Conservation (phyloP, 2,329 filamentous ascomycete genomes). For the Arthrobotrys conoides region DNA sequence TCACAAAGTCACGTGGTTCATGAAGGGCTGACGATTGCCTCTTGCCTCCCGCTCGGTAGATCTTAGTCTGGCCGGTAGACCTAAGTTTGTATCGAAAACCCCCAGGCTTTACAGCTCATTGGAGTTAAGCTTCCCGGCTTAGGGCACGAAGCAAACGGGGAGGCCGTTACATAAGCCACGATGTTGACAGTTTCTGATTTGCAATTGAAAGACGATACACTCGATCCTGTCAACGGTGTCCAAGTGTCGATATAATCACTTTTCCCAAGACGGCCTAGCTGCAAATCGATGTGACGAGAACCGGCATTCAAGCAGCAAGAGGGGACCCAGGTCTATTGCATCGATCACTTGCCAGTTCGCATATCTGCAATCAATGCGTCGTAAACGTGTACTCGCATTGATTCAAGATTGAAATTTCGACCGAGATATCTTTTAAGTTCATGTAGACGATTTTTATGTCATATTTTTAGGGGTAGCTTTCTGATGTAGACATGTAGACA, state of each 20-base stretch:
- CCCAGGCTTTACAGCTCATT: constrained; percentile 41
- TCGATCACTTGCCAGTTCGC: constrained; percentile 57
- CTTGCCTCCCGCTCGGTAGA: constrained; percentile 32
- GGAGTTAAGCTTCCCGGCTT: constrained; percentile 41
- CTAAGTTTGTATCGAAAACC: constrained; percentile 23
- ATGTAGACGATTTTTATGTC: constrained; percentile 18
- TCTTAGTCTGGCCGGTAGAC: constrained; percentile 28
- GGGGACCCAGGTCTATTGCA: constrained; percentile 37
- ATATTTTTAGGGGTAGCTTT: neutral
- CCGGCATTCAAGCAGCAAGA: constrained; percentile 56
- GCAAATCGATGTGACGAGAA: constrained; percentile 60
- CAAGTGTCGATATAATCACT: constrained; percentile 60
- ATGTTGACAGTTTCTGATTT: constrained; percentile 38
- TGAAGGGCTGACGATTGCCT: constrained; percentile 25
- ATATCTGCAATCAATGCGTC: constrained; percentile 49
- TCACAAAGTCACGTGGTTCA: constrained; percentile 38
- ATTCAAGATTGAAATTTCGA: constrained; percentile 22
- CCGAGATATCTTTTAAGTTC: constrained; percentile 3
- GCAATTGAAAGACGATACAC: constrained; percentile 58
- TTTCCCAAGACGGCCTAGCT: constrained; percentile 60
- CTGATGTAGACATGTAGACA: constrained; percentile 42
- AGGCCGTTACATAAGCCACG: constrained; percentile 27
- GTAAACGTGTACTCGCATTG: constrained; percentile 60
- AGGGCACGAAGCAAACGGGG: constrained; percentile 23
- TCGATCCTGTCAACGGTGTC: constrained; percentile 55